A percentile compares a stretch with the other conserved stretches of the same genome.
These are phyloP conservation scores for Coemansia sp. DNA, from an alignment of 192 early-diverging fungal genomes.

Conservation along the genomic window DNA sequence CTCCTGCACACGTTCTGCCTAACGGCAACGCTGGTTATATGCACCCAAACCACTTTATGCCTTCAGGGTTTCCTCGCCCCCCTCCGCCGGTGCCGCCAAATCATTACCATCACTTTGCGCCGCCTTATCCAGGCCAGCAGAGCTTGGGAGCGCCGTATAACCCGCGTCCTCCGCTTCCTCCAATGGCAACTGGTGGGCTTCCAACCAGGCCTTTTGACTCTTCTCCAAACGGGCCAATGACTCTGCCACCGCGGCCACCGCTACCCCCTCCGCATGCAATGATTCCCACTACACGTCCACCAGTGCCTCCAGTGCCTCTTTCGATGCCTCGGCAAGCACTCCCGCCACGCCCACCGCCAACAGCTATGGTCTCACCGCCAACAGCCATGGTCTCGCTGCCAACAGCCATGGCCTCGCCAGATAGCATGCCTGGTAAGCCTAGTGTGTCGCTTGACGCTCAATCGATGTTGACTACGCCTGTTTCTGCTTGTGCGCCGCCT, in stretches of 20 bases:
- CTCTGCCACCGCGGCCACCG: not conserved
- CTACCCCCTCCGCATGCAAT: not conserved
- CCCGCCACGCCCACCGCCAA: not conserved
- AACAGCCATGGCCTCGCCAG: not conserved
- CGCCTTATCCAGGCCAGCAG: not conserved
- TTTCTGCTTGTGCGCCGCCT: conserved; percentile 15
- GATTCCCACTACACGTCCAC: conserved; percentile 7
- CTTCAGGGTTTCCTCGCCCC: conserved; percentile 2
- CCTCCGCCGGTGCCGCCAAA: conserved; percentile 9
- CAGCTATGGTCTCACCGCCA: not conserved
- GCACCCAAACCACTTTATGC: conserved; percentile 19
- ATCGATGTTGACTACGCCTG: conserved; percentile 15
- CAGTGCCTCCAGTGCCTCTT: not conserved
- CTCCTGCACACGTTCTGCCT: conserved; percentile 10
- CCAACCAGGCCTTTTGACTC: conserved; percentile 4
- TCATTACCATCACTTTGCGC: conserved; percentile 13
- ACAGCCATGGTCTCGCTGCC: not conserved
- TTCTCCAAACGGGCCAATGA: not conserved
- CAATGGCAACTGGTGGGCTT: not conserved
- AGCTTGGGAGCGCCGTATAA: not conserved
- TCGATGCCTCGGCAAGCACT: conserved; percentile 6
- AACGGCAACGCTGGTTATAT: conserved; percentile 13
- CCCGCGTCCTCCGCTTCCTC: not conserved
- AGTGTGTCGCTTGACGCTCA: conserved; percentile 18
- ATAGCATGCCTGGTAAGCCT: conserved; percentile 28